These are phyloP conservation scores for Glycyrrhiza uralensis DNA, from an alignment of 306 rosid species.

Conservation along the genomic window DNA sequence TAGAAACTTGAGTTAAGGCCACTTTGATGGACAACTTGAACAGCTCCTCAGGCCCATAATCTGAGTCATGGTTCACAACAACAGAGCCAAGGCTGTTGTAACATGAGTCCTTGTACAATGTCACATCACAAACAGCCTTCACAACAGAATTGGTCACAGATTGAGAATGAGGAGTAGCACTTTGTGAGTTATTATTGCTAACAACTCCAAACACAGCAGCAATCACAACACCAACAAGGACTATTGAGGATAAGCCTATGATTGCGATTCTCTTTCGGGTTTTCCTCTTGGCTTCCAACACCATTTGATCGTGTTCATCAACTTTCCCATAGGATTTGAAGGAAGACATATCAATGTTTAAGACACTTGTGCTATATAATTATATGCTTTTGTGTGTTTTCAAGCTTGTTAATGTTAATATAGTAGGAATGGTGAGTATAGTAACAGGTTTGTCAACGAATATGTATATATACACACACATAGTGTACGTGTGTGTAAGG, in stretches of 20 bases:
- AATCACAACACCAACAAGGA: slow-evolving; percentile 42
- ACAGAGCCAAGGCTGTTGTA: slow-evolving; percentile 40
- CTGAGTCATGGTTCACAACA: slow-evolving; percentile 25
- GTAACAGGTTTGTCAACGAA: not conserved
- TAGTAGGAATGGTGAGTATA: not conserved
- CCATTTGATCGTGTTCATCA: slow-evolving; percentile 48
- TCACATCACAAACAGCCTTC: slow-evolving; percentile 68
- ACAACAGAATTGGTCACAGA: slow-evolving; percentile 34
- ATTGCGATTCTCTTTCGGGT: slow-evolving; percentile 51
- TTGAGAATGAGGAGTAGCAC: not conserved
- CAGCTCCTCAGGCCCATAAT: slow-evolving; percentile 59
- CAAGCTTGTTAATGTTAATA: not conserved
- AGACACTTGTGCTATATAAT: not conserved
- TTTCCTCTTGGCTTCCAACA: slow-evolving; percentile 43
- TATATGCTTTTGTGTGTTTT: not conserved
- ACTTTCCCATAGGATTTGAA: slow-evolving; percentile 51
- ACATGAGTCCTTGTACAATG: slow-evolving; percentile 58
- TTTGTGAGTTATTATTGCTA: slow-evolving; percentile 14
- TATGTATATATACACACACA: not conserved
- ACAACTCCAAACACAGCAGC: slow-evolving; percentile 44
- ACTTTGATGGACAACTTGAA: slow-evolving; percentile 41
- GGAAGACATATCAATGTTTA: slow-evolving; percentile 32
- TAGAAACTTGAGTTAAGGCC: slow-evolving; percentile 46
- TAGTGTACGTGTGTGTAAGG: not conserved
- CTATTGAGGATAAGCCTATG: slow-evolving; percentile 46